These are phyloP conservation scores for Heterobasidion parviporum DNA, from an alignment of 1,284 basidiomycete species.

Conservation along the genomic window DNA sequence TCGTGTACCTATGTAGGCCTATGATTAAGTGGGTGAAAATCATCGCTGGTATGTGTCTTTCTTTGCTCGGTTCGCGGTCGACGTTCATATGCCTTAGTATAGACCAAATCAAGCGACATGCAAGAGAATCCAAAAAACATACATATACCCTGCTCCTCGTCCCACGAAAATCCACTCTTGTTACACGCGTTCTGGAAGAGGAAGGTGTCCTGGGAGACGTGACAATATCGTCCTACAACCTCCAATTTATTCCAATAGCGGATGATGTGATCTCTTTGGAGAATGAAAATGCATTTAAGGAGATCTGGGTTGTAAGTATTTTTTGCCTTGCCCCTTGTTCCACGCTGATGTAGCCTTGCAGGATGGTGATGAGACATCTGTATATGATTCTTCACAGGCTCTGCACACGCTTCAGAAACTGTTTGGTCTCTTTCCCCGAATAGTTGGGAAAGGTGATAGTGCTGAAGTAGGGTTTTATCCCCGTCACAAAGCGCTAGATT, in stretches of 20 bases:
- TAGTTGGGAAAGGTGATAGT: constrained; percentile 90
- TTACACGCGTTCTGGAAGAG: constrained; percentile 78
- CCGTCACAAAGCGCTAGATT: background rate
- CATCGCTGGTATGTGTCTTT: constrained; percentile 69
- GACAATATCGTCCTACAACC: constrained; percentile 76
- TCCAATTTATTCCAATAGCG: constrained; percentile 91
- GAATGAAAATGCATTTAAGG: constrained; percentile 74
- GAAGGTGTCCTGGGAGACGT: constrained; percentile 90
- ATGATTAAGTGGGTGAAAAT: constrained; percentile 81
- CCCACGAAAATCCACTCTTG: constrained; percentile 82
- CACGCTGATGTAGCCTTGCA: constrained; percentile 21
- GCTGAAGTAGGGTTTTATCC: constrained; percentile 59
- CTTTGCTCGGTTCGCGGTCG: constrained; percentile 2
- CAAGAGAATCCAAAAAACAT: constrained; percentile 61
- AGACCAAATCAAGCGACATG: constrained; percentile 86
- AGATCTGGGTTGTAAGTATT: constrained; percentile 73
- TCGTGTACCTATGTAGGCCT: constrained; percentile 92
- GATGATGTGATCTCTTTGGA: constrained; percentile 89
- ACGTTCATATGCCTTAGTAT: constrained; percentile 8
- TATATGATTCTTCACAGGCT: constrained; percentile 87
- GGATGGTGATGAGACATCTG: constrained; percentile 90
- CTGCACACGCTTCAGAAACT: constrained; percentile 80
- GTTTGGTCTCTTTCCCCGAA: constrained; percentile 87
- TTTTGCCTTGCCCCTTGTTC: background rate
- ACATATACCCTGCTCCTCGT: constrained; percentile 88